These are phyloP conservation scores for Irpex lacteus DNA, from an alignment of 1,284 basidiomycete genomes.

Conservation along the genomic window DNA sequence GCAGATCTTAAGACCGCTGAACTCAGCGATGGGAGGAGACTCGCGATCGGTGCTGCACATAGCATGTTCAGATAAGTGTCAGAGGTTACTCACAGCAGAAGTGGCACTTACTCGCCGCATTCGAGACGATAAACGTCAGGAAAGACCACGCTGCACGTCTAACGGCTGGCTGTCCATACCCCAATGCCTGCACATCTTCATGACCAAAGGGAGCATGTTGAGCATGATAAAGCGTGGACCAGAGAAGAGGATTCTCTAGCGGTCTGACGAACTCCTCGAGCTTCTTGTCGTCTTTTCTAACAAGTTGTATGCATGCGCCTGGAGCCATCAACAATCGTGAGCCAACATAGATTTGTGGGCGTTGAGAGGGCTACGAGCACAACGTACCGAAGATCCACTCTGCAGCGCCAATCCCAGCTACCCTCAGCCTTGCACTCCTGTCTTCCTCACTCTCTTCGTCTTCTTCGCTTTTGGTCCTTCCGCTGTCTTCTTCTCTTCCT, in stretches of 20 bases:
- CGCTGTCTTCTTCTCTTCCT: slow-evolving; percentile 23
- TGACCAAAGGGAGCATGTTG: slow-evolving; percentile 43
- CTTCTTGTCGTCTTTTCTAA: not conserved
- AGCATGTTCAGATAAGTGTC: not conserved
- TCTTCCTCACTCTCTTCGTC: slow-evolving; percentile 68
- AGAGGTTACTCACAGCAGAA: not conserved
- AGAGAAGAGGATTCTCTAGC: slow-evolving; percentile 52
- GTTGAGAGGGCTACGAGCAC: slow-evolving; percentile 8
- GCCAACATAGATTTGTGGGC: not conserved
- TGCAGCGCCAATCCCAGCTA: slow-evolving; percentile 70
- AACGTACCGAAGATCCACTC: slow-evolving; percentile 61
- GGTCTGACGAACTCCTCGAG: slow-evolving; percentile 32
- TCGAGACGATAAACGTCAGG: not conserved
- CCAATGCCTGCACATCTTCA: slow-evolving; percentile 44
- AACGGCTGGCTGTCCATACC: slow-evolving; percentile 62
- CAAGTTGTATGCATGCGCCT: slow-evolving; percentile 1
- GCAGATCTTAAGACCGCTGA: slow-evolving; percentile 66
- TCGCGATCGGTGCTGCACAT: slow-evolving; percentile 35
- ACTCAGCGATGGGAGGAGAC: slow-evolving; percentile 48
- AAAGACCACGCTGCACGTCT: slow-evolving; percentile 60
- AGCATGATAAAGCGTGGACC: slow-evolving; percentile 54
- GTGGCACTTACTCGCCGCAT: not conserved
- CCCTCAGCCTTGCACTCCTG: slow-evolving; percentile 66
- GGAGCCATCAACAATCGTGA: not conserved
- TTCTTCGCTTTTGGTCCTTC: slow-evolving; percentile 46